Base-by-base conservation (phyloP, 2,329 filamentous ascomycete species). In the Cercospora sp. region DNA sequence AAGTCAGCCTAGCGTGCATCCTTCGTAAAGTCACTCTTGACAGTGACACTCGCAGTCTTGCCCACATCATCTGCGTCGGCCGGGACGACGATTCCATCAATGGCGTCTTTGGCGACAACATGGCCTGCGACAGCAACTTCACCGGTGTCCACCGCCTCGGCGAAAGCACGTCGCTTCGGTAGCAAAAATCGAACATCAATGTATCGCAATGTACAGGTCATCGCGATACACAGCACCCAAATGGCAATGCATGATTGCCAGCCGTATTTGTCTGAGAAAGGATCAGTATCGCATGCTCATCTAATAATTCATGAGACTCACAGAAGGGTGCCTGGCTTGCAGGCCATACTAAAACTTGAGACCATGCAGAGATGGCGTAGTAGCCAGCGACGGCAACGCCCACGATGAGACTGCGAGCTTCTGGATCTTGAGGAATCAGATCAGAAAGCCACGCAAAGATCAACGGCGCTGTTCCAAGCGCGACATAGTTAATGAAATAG, bases 401-500 rank as follows among this genome's bases (percentile, higher is more conserved):
- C 0, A 86, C 81, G 45, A 84, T 83, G 1, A 86, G 75, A 0
- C 83, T 81, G 12, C 84, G 78, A 5, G 80, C 82, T 69, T 85
- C 84, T 0, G 84, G 82, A 67, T 85, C 83, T 71, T 84, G 83
- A 0, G 82, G 82, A 63, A 80, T 82, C 73, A 84, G 75, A 71
- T 86, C 84, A 0, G 84, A 82, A 2, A 86, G 75, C 84, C 84
- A 86, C 0, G 83, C 80, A 69, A 85, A 82, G 51, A 86, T 84
- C 33, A 86, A 72, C 0, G 84, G 84, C 1, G 84, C 84, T 0
- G 84, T 86, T 1, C 84, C 84, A 3, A 85, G 75, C 16, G 78
- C 79, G 9, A 84, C 76, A 69, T 81, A 84, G 0, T 81, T 80
- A 72, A 86, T 83, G 70, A 86, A 85, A 68, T 85, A 86, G 60